phyloP scores from a whole-genome alignment of 2,329 filamentous ascomycete genomes.

The Fusarium sp. region DNA sequence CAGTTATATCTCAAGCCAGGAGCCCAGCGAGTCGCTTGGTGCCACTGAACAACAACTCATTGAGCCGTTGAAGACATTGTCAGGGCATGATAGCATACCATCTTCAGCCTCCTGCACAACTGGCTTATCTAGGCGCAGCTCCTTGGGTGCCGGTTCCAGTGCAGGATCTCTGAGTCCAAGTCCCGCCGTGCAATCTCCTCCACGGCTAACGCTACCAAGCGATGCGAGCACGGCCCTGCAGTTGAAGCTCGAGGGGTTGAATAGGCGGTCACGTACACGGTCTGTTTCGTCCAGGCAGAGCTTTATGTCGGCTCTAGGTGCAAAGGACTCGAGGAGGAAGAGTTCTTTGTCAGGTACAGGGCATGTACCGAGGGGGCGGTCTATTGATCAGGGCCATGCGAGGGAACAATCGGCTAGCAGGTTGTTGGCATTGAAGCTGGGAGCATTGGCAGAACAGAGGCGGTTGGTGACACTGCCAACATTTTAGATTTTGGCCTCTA shows the following conservation, averaged over 20 bases:
- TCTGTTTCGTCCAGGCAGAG: conserved; percentile 13
- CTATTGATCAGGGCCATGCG: neutral
- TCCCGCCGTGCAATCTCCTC: neutral
- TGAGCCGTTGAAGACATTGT: neutral
- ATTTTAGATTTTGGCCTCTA: conserved; percentile 1
- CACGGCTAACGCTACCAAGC: conserved; percentile 4
- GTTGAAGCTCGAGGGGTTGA: conserved; percentile 20
- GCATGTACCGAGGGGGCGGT: conserved; percentile 12
- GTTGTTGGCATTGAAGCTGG: conserved; percentile 35
- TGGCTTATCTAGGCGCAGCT: conserved; percentile 12
- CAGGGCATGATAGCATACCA: conserved; percentile 6
- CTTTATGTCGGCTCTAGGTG: neutral
- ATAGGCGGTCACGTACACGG: conserved; percentile 6
- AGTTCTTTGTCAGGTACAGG: conserved; percentile 12
- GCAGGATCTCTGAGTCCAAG: conserved; percentile 2
- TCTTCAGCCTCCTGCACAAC: conserved; percentile 6
- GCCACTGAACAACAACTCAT: conserved; percentile 9
- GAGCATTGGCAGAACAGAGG: conserved; percentile 24
- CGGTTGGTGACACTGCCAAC: neutral
- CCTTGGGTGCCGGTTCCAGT: conserved; percentile 13
- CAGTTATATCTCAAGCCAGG: neutral
- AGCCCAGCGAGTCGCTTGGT: neutral
- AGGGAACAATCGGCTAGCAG: conserved; percentile 26
- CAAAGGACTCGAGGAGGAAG: conserved; percentile 8
- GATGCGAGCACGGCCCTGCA: conserved; percentile 6